Evolutionary conservation across 345 rosid species (phyloP).

Genomic region (Barbarea vulgaris): DNA sequence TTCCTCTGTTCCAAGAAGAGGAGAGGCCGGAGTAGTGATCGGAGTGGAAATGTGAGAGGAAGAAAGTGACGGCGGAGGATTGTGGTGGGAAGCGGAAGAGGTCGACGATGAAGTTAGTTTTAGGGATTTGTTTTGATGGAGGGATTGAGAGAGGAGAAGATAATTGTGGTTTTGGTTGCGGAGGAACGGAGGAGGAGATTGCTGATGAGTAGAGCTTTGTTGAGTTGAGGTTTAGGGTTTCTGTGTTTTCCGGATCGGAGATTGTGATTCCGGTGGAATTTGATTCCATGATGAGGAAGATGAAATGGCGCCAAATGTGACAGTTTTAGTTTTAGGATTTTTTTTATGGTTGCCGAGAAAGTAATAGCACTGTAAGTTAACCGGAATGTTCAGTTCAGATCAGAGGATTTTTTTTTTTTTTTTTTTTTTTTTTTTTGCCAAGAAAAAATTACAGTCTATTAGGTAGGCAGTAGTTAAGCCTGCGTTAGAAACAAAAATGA

Average conservation of each 20-base stretch:
- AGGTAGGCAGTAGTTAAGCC: too few species aligned
- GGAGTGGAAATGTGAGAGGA: slow-evolving; percentile 94
- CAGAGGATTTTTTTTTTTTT: too few species aligned
- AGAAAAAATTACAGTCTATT: too few species aligned
- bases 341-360: too few species aligned
- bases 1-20: slow-evolving; percentile 73
- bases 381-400: too few species aligned
- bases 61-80: slow-evolving; percentile 54
- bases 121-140: slow-evolving; percentile 67
- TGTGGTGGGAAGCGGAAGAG: slow-evolving; percentile 61
- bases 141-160: slow-evolving; percentile 48
- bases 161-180: slow-evolving; percentile 22
- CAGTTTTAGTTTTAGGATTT: too few species aligned
- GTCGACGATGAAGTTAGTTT: slow-evolving; percentile 80
- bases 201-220: slow-evolving; percentile 55
- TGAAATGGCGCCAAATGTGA: slow-evolving; percentile 29
- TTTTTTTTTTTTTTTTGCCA: too few species aligned
- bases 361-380: too few species aligned
- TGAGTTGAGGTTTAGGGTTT: slow-evolving; percentile 57
- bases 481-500: too few species aligned
- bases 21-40: slow-evolving; percentile 85
- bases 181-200: slow-evolving; percentile 40
- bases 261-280: slow-evolving; percentile 20
- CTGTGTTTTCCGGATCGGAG: slow-evolving; percentile 6
- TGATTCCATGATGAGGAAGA: slow-evolving; percentile 23